Evolutionary conservation across 2,329 filamentous ascomycete genomes (phyloP).

Genomic region (Pezicula neosporulosa): DNA sequence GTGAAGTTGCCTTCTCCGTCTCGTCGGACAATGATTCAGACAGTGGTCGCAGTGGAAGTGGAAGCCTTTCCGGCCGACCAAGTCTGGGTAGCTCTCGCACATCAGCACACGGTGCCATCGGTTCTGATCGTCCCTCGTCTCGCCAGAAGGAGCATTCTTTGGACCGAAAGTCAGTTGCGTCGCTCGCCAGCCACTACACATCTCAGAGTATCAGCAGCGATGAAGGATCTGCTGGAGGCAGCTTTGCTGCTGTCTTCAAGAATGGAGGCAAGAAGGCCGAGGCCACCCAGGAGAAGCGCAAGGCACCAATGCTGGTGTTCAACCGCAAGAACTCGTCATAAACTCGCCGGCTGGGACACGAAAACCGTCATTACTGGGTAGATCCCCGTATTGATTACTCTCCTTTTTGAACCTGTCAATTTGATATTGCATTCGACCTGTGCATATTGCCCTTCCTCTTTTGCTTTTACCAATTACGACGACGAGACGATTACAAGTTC

Average conservation of each 20-base stretch:
- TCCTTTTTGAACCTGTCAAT: slow-evolving; percentile 29
- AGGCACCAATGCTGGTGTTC: slow-evolving; percentile 81
- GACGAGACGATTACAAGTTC: slow-evolving; percentile 15
- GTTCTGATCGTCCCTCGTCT: slow-evolving; percentile 76
- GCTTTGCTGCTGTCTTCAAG: slow-evolving; percentile 66
- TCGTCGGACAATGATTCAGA: slow-evolving; percentile 74
- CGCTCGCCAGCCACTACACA: slow-evolving; percentile 45
- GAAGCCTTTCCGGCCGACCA: slow-evolving; percentile 69
- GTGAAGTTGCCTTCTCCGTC: slow-evolving; percentile 59
- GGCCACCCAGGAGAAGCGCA: slow-evolving; percentile 63
- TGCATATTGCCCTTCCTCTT: slow-evolving; percentile 28
- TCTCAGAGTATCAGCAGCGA: slow-evolving; percentile 65
- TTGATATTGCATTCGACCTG: slow-evolving; percentile 35
- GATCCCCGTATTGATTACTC: slow-evolving; percentile 27
- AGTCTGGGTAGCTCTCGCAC: slow-evolving; percentile 74
- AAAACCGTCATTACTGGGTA: slow-evolving; percentile 24
- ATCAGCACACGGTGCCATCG: slow-evolving; percentile 79
- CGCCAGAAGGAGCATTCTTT: slow-evolving; percentile 58
- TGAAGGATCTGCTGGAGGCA: slow-evolving; percentile 55
- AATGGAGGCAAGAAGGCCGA: slow-evolving; percentile 55
- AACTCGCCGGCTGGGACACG: slow-evolving; percentile 7
- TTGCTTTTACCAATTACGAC: slow-evolving; percentile 28
- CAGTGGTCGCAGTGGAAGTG: slow-evolving; percentile 66
- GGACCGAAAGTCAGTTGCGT: slow-evolving; percentile 45
- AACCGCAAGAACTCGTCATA: slow-evolving; percentile 75